A percentile compares a stretch with the other conserved stretches of the same genome.
Conservation (phyloP, 306 rosid genomes). For the Styphnolobium japonicum region DNA sequence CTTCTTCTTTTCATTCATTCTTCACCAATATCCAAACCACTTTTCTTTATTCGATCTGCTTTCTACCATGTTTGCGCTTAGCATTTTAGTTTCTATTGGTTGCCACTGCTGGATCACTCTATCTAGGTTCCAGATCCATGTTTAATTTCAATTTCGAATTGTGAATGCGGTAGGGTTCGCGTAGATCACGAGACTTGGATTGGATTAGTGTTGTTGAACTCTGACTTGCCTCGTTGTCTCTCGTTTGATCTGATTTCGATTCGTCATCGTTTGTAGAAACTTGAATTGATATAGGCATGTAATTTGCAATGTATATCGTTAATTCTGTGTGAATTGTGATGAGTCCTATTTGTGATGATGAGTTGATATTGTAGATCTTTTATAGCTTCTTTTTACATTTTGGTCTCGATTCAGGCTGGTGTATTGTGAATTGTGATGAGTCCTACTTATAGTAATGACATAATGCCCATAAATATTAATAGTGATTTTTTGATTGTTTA, state of each 20-base stretch:
- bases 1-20: not conserved
- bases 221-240: conserved; percentile 24
- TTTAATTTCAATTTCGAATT: conserved; percentile 2
- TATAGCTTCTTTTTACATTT: conserved; percentile 5
- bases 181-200: conserved; percentile 24
- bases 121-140: conserved; percentile 53
- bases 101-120: conserved; percentile 35
- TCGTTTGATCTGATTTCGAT: conserved; percentile 34
- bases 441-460: not conserved
- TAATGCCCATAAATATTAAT: conserved; percentile 2
- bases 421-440: not conserved
- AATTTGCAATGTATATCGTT: conserved; percentile 35
- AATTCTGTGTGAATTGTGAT: too few species aligned
- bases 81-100: not conserved
- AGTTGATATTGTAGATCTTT: conserved; percentile 35
- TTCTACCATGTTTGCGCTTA: not conserved
- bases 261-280: not conserved
- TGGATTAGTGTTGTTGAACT: conserved; percentile 25
- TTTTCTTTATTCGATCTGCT: conserved; percentile 34
- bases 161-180: conserved; percentile 5
- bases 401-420: not conserved
- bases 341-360: too few species aligned
- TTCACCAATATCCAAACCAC: not conserved
- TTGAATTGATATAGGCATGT: conserved; percentile 5
- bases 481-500: conserved; percentile 19